Base-by-base conservation (phyloP, 768 basidiomycete genomes). In the Mycena alexandri region DNA sequence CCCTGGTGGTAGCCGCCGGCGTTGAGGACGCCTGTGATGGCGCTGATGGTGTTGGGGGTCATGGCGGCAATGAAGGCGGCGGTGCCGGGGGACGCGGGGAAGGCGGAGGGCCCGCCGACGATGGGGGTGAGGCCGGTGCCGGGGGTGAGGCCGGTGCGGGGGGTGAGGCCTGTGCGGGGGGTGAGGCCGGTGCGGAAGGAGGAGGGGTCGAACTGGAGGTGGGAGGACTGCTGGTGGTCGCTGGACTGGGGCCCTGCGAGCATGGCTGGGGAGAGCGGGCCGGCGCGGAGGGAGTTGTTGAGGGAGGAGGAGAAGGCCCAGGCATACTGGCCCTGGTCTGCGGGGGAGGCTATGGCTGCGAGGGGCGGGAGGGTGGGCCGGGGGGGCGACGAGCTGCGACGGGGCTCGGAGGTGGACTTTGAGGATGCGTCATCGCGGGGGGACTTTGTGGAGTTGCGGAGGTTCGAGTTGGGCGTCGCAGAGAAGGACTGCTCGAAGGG, bases 401-500 rank as follows among this genome's bases (percentile, higher is more conserved):
- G 78, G 38, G 79, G 79, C 29, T 29, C 29, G 29, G 29, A 29
- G 3, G 29, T 21, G 83, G 77, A 3, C 52, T n/a, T 61, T 74
- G 7, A 71, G 60, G 52, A n/a, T 17, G 10, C 14, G n/a, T 59
- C 7, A 21, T 60, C 33, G 24, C 33, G 22, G 3, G 55, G 57
- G 0, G 67, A 55, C 24, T 29, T 29, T 17, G 68, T 57, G 0
- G 67, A 61, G 44, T 55, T 56, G 51, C 67, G 60, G 19, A 51
- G 47, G 41, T 62, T 66, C 11, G 55, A 62, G 52, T 55, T 54
- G 16, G 82, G 76, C 29, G 80, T 78, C 29, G 79, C 81, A 41
- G 91, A 90, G 77, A 99, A 99, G 60, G 94, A 96, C 79, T 95
- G 93, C 76, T 99, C 97, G 75, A 98, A 98, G 0, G 96, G 95